Evolutionary conservation across 306 rosid species (phyloP).

Genomic region (Fragaria nilgerrensis): DNA sequence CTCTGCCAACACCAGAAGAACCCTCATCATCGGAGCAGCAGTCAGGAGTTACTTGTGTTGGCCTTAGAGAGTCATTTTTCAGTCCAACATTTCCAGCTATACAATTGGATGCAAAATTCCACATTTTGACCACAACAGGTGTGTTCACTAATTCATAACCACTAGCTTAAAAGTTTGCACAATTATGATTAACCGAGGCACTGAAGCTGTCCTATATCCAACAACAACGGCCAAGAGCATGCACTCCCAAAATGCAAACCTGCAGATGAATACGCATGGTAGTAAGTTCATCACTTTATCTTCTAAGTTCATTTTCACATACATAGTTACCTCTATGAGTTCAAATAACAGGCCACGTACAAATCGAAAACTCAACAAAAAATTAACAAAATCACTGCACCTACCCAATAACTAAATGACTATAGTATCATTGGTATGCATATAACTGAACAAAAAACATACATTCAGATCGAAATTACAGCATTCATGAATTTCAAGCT

Average conservation of each 20-base stretch:
- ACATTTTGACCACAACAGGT: constrained; percentile 50
- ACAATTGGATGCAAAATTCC: constrained; percentile 88
- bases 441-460: neutral
- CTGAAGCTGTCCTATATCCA: neutral
- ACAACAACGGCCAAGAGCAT: constrained; percentile 6
- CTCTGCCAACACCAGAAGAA: constrained; percentile 66
- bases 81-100: constrained; percentile 66
- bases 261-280: neutral
- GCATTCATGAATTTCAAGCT: neutral
- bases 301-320: neutral
- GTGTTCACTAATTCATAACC: constrained; percentile 36
- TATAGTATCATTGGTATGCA: no score
- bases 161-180: constrained; percentile 17
- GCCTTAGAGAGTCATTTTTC: constrained; percentile 50
- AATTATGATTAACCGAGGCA: neutral
- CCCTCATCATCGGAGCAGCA: constrained; percentile 94
- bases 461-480: neutral
- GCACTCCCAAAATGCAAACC: constrained; percentile 23
- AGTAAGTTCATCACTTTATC: neutral
- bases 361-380: neutral
- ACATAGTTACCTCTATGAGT: neutral
- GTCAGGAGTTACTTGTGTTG: constrained; percentile 52
- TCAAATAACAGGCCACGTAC: neutral
- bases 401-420: neutral
- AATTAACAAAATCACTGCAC: neutral